phyloP scores from a whole-genome alignment of 805 yeast genomes.

The Hanseniaspora guilliermondii region DNA sequence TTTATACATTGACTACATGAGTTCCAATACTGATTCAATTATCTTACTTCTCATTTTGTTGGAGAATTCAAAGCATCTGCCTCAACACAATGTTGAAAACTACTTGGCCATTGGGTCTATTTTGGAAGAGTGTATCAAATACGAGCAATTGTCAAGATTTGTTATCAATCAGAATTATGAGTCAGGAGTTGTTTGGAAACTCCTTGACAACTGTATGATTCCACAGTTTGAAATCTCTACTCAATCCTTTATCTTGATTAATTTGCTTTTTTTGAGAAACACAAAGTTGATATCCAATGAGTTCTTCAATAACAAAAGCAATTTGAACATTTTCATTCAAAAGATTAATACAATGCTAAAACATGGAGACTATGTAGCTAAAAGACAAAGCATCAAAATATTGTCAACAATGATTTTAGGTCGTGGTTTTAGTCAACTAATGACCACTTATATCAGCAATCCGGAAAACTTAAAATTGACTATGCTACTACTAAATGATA shows the following conservation, averaged over 20 bases:
- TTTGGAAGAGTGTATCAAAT: conserved; percentile 71
- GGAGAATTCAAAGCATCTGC: conserved; percentile 34
- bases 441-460: conserved; percentile 66
- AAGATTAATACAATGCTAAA: conserved; percentile 58
- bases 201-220: conserved; percentile 62
- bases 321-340: conserved; percentile 46
- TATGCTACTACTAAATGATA: conserved; percentile 78
- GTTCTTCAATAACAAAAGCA: conserved; percentile 42
- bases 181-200: conserved; percentile 63
- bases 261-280: conserved; percentile 57
- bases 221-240: conserved; percentile 83
- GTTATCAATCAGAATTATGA: conserved; percentile 31
- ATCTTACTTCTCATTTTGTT: conserved; percentile 55
- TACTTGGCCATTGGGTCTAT: conserved; percentile 68
- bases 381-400: conserved; percentile 75
- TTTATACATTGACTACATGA: conserved; percentile 78
- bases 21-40: conserved; percentile 54
- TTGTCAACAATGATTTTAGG: conserved; percentile 59
- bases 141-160: conserved; percentile 53
- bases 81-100: conserved; percentile 34
- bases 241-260: conserved; percentile 70
- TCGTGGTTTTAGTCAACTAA: conserved; percentile 56
- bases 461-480: conserved; percentile 73
- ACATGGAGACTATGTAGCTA: conserved; percentile 77
- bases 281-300: conserved; percentile 50